Evolutionary conservation across 1,284 basidiomycete genomes (phyloP).

Genomic region (Leccinum fallax): DNA sequence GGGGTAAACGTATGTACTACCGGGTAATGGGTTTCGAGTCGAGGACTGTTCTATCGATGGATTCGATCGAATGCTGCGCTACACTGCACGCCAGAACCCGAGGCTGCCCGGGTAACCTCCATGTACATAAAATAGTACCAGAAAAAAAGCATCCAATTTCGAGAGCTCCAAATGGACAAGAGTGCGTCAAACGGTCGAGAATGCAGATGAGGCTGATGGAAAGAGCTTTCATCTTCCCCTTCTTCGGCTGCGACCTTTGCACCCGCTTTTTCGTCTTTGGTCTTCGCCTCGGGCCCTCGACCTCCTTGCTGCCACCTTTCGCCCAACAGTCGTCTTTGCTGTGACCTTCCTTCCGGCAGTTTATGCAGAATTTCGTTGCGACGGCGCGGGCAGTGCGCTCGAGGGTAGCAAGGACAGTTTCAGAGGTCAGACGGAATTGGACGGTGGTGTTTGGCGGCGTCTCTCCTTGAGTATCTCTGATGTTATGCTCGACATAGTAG

Average conservation of each 20-base stretch:
- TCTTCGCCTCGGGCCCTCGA: neutral
- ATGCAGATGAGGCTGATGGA: neutral
- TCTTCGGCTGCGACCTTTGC: neutral
- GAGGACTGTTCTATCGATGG: neutral
- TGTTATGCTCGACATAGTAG: neutral
- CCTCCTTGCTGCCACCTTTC: neutral
- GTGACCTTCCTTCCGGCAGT: neutral
- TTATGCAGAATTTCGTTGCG: neutral
- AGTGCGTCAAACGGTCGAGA: too few relatives aligned
- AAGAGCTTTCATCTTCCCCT: neutral
- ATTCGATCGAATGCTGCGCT: neutral
- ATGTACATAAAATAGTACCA: too few relatives aligned
- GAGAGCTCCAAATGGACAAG: too few relatives aligned
- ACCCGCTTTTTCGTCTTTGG: neutral
- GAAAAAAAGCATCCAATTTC: too few relatives aligned
- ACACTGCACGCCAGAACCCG: too few relatives aligned
- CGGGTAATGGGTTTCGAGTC: neutral
- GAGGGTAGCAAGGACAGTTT: too few relatives aligned
- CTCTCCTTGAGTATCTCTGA: neutral
- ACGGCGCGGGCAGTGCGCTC: too few relatives aligned
- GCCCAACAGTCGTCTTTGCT: neutral
- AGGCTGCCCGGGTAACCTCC: too few relatives aligned
- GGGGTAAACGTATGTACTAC: neutral
- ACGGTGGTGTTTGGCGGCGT: neutral
- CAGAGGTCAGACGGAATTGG: too few relatives aligned